Conservation (phyloP, 2,329 filamentous ascomycete genomes). For the Bipolaris bicolor region DNA sequence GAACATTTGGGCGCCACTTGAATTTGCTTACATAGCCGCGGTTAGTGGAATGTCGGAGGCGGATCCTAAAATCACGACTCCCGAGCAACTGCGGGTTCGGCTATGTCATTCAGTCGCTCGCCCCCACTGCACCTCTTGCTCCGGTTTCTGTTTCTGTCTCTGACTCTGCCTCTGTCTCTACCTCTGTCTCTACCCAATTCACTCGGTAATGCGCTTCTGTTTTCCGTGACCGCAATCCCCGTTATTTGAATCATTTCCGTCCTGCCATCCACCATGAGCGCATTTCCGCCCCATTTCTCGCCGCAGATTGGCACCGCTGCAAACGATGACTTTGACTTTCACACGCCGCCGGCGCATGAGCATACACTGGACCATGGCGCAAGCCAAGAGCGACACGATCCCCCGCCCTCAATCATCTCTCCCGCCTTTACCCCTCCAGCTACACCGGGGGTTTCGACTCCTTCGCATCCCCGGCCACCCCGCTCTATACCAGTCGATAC, state of each 20-base stretch:
- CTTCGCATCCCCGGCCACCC: constrained; percentile 44
- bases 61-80: constrained; percentile 19
- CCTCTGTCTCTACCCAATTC: background rate
- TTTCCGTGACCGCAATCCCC: background rate
- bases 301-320: constrained; percentile 56
- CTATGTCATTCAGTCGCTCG: constrained; percentile 13
- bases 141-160: background rate
- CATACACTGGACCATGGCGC: constrained; percentile 24
- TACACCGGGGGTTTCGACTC: constrained; percentile 42
- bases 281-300: constrained; percentile 60
- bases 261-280: constrained; percentile 52
- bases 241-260: too few species aligned
- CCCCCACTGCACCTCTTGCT: constrained; percentile 10
- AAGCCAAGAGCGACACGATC: constrained; percentile 20
- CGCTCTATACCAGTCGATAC: constrained; percentile 54
- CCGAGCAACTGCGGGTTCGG: constrained; percentile 20
- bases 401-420: constrained; percentile 54
- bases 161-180: background rate
- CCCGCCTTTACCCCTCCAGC: constrained; percentile 54
- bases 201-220: background rate
- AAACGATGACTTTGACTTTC: constrained; percentile 49
- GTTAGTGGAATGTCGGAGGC: constrained; percentile 22
- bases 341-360: constrained; percentile 20
- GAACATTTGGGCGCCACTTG: constrained; percentile 4
- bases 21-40: constrained; percentile 14